A percentile compares a stretch with the other conserved stretches of the same genome.
Evolutionary conservation across 441 rosid genomes (phyloP).

Genomic region (Euphorbia celastroides): DNA sequence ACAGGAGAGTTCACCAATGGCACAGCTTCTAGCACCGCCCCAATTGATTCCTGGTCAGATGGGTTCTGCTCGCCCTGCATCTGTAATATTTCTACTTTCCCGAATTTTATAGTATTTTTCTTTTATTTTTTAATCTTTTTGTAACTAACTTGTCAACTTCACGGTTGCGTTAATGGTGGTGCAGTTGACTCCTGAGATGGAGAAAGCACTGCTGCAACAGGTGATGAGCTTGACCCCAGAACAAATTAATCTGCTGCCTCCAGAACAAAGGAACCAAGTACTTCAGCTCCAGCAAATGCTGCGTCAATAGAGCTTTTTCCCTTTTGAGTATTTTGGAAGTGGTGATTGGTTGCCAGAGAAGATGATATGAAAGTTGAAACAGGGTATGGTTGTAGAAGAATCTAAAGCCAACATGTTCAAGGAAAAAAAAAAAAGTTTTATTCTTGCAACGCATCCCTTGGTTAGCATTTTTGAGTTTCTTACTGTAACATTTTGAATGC

Average conservation of each 20-base stretch:
- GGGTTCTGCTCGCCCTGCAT: constrained; percentile 49
- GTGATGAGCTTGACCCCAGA: constrained; percentile 97
- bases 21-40: constrained; percentile 53
- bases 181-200: constrained; percentile 91
- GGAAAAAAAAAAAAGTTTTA: too few species aligned
- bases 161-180: not conserved
- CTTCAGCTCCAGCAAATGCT: constrained; percentile 94
- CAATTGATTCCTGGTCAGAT: constrained; percentile 42
- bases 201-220: constrained; percentile 90
- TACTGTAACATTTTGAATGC: too few species aligned
- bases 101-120: too few species aligned
- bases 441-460: too few species aligned
- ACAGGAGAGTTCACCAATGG: constrained; percentile 41
- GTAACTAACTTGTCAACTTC: not conserved
- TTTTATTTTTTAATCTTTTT: too few species aligned
- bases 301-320: constrained; percentile 44
- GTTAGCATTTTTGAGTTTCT: too few species aligned
- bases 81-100: constrained; percentile 30
- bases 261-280: constrained; percentile 87
- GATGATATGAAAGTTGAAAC: too few species aligned
- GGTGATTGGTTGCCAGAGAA: too few species aligned
- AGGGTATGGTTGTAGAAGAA: too few species aligned
- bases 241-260: constrained; percentile 79
- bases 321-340: too few species aligned
- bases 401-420: too few species aligned